Percentiles rank a stretch among this genome's conserved stretches.
Evolutionary conservation across 495 filamentous ascomycete species (phyloP).

Genomic region (Entonaema liquescens): DNA sequence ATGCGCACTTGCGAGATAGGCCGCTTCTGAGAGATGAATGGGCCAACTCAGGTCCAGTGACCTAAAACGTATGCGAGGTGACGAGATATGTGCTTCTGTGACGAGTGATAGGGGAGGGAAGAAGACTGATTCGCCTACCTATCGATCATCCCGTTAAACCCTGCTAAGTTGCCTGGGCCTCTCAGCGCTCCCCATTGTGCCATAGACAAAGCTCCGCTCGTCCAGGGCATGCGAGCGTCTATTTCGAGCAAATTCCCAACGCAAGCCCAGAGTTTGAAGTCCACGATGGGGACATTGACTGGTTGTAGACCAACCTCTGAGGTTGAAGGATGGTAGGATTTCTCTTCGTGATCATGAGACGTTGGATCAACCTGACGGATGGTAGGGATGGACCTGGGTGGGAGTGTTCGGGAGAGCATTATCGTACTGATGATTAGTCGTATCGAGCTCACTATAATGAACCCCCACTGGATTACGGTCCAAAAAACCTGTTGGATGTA

Average conservation of each 20-base stretch:
- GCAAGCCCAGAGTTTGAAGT: slow-evolving; percentile 77
- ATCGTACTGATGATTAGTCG: slow-evolving; percentile 65
- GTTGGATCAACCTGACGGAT: slow-evolving; percentile 18
- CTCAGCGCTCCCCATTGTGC: slow-evolving; percentile 73
- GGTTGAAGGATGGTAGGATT: slow-evolving; percentile 20
- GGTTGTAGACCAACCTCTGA: slow-evolving; percentile 35
- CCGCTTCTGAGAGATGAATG: slow-evolving; percentile 46
- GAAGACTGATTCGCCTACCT: slow-evolving; percentile 71
- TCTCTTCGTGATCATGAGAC: slow-evolving; percentile 18
- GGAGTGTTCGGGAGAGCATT: slow-evolving; percentile 61
- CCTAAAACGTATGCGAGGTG: slow-evolving; percentile 51
- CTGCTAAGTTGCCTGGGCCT: slow-evolving; percentile 77
- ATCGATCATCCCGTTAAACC: slow-evolving; percentile 80
- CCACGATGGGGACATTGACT: slow-evolving; percentile 72
- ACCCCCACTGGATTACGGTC: slow-evolving; percentile 72
- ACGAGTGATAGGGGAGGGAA: slow-evolving; percentile 20
- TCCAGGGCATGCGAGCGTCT: slow-evolving; percentile 84
- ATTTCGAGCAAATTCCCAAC: slow-evolving; percentile 73
- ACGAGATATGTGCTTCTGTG: slow-evolving; percentile 39
- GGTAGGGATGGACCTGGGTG: slow-evolving; percentile 43
- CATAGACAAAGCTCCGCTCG: slow-evolving; percentile 74
- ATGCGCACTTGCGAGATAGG: slow-evolving; percentile 50
- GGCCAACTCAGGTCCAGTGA: slow-evolving; percentile 52
- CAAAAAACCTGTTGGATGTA: slow-evolving; percentile 66
- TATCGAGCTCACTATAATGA: slow-evolving; percentile 69